Base-by-base conservation (phyloP, 495 filamentous ascomycete genomes). In the Podospora sp. region DNA sequence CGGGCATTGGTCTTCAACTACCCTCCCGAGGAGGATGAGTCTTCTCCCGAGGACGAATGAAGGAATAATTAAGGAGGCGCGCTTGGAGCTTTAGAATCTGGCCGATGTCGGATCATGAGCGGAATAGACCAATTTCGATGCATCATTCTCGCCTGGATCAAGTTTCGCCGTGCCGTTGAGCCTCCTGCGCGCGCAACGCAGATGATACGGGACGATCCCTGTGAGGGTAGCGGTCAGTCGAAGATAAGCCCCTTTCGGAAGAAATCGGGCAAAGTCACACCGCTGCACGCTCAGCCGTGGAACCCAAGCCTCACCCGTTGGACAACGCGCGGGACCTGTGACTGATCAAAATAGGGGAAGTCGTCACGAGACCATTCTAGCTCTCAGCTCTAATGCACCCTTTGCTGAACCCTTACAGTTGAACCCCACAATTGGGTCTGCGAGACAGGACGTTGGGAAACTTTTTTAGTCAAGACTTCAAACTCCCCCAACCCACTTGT, bases 1-100 rank as follows among this genome's bases (percentile, higher is more conserved):
- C 65, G 70, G 14, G 66, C 69, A 21, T 64, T 72, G n/a, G 62
- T 72, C 2, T 72, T 72, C 59, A 70, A 72, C 36, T 65, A 68
- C 29, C 62, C 62, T 12, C 11, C 40, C 40, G 40, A 46, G 16
- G 40, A 46, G 16, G n/a, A n/a, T n/a, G n/a, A n/a, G n/a, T n/a
- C n/a, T n/a, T n/a, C n/a, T n/a, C n/a, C n/a, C n/a, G n/a, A n/a
- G n/a, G n/a, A n/a, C n/a, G n/a, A n/a, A n/a, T 46, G 16, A 18
- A 46, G 9, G 5, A n/a, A 46, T 14, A 46, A 46, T 6, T 14
- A 2, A 11, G 12, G 40, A 46, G 11, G 11, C 40, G 40, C 9
- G 40, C 16, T 46, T 46, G 40, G 40, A 46, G 40, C 40, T 46
- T 14, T 12, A 11, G 40, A 11, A 14, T 2, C 40, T 14, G 2